These are phyloP conservation scores for Globisporangium iwayamae DNA, from an alignment of 352 stramenopile genomes.

Conservation along the genomic window DNA sequence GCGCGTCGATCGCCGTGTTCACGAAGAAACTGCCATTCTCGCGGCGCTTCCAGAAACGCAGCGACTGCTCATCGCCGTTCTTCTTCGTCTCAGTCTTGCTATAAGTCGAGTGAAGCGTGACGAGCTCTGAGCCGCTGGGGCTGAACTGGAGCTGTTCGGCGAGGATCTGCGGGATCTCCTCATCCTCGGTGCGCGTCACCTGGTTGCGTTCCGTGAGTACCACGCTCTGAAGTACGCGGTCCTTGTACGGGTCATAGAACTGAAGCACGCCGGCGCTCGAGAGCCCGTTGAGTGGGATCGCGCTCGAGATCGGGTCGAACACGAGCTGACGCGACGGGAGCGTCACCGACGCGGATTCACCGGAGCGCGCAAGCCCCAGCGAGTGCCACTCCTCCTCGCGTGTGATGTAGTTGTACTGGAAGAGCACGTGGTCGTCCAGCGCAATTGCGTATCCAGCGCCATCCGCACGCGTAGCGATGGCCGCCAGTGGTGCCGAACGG, in stretches of 20 bases:
- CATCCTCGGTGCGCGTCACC: conserved; percentile 73
- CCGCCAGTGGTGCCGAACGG: conserved; percentile 52
- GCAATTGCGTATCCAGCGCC: conserved; percentile 59
- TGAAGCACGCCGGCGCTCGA: conserved; percentile 64
- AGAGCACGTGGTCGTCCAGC: conserved; percentile 63
- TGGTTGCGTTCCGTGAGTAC: conserved; percentile 80
- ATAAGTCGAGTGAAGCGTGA: conserved; percentile 51
- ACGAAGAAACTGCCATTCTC: conserved; percentile 76
- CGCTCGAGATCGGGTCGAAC: conserved; percentile 58
- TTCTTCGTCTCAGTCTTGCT: conserved; percentile 10
- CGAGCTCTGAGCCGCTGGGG: conserved; percentile 40
- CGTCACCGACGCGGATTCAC: conserved; percentile 31
- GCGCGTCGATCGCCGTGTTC: conserved; percentile 76
- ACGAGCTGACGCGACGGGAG: conserved; percentile 51
- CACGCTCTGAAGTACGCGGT: conserved; percentile 70
- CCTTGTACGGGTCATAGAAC: conserved; percentile 80
- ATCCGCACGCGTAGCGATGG: conserved; percentile 51
- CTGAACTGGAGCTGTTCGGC: conserved; percentile 59
- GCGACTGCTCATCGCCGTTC: conserved; percentile 45
- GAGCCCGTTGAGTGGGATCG: conserved; percentile 61
- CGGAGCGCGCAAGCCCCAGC: conserved; percentile 57
- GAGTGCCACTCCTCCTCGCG: conserved; percentile 73
- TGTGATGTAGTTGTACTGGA: conserved; percentile 83
- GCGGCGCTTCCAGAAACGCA: conserved; percentile 77
- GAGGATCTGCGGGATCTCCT: conserved; percentile 46